Evolutionary conservation across 2,329 filamentous ascomycete species (phyloP).

Genomic region (Colletotrichum simmondsii): DNA sequence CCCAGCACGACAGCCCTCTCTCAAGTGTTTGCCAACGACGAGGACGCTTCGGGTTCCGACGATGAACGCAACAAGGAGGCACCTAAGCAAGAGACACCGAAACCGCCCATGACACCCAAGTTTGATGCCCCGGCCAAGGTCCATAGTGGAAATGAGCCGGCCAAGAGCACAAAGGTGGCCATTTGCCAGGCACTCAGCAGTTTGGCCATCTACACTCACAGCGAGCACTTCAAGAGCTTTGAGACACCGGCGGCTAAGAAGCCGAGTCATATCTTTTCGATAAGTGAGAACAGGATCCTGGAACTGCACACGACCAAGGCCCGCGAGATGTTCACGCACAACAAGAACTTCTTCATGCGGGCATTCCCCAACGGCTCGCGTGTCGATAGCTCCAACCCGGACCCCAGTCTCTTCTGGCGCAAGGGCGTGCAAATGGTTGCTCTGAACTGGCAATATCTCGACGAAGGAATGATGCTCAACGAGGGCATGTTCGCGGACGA

Average conservation of each 20-base stretch:
- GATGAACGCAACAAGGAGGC: conserved; percentile 47
- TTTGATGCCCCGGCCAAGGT: not conserved
- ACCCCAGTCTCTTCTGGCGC: conserved; percentile 91
- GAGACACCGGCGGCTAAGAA: conserved; percentile 70
- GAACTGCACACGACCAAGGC: conserved; percentile 69
- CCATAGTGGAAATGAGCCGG: conserved; percentile 43
- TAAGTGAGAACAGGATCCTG: conserved; percentile 82
- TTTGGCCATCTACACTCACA: conserved; percentile 87
- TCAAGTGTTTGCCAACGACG: conserved; percentile 45
- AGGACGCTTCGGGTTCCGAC: conserved; percentile 55
- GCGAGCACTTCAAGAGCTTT: conserved; percentile 82
- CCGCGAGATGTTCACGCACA: conserved; percentile 85
- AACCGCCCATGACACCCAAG: not conserved
- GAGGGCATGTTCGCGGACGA: conserved; percentile 95
- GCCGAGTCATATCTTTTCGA: conserved; percentile 83
- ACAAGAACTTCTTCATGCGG: conserved; percentile 87
- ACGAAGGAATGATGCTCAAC: conserved; percentile 95
- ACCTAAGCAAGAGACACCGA: conserved; percentile 10
- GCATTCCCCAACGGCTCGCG: conserved; percentile 87
- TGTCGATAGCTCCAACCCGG: conserved; percentile 91
- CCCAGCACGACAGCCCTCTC: conserved; percentile 46
- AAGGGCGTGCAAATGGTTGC: conserved; percentile 97
- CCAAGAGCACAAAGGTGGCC: conserved; percentile 64
- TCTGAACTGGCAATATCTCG: conserved; percentile 96
- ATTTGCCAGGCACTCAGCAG: conserved; percentile 79